Evolutionary conservation across 2,329 filamentous ascomycete species (phyloP), one percentile per base, ranked within the genome.

Genomic region (Fusarium floridanum): DNA sequence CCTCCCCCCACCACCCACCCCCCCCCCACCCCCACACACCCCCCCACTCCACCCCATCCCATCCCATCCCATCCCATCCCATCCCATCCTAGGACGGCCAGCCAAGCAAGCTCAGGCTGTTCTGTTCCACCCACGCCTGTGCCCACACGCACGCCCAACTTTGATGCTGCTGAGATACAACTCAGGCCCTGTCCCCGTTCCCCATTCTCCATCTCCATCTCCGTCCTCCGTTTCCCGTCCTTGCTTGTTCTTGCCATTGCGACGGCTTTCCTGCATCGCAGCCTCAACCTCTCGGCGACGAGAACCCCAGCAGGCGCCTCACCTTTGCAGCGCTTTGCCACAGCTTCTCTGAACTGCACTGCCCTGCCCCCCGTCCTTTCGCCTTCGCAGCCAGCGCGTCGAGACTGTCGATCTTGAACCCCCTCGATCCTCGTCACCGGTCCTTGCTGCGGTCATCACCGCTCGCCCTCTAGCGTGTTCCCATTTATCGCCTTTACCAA

Each of bases 151-250:
- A 57, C 71, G 76, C 73, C 77, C 75, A 74, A 73, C 74, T 72
- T 76, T 71, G 77, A 77, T 73, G 48, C 63, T 73, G 70, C 75
- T 70, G 75, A 79, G 76, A 79, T 79, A 79, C 77, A 79, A 77
- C 75, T 78, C 62, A 71, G 71, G 70, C 70, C 77, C 68, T 69
- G 73, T 74, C 75, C 77, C 77, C 74, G 64, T 78, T 72, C 70
- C 73, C 68, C 70, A 68, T 77, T 75, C 77, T 65, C 66, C 73
- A 75, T 75, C 48, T 14, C 48, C 48, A 55, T 70, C 62, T 66
- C 61, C 37, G 36, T 60, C 37, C 67, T 72, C 66, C 69, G 66
- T 75, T 71, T 68, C 57, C 76, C 65, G 70, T 66, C 64, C 65
- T 74, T 72, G 75, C 65, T 72, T 72, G 75, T 66, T 77, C 56